Conservation (phyloP, 805 yeast genomes). For the Yamadazyma olivae region DNA sequence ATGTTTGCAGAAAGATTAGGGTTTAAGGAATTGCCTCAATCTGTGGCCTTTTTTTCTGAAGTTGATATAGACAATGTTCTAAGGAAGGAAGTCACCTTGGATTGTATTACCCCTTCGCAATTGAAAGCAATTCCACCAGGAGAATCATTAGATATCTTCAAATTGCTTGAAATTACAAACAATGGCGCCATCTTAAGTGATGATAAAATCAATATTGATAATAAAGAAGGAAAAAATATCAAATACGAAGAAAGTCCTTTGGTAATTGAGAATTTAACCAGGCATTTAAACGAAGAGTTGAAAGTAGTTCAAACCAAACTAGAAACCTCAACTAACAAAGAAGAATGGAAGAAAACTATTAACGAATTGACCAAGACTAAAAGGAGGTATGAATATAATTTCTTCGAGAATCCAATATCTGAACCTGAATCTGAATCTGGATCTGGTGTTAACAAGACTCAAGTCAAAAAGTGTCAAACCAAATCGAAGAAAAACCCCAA, state of each 20-base stretch:
- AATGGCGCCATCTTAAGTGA: slow-evolving; percentile 14
- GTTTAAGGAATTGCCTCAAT: slow-evolving; percentile 83
- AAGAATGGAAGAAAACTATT: slow-evolving; percentile 23
- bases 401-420: neutral
- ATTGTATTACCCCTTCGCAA: slow-evolving; percentile 89
- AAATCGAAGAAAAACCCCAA: neutral
- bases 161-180: slow-evolving; percentile 43
- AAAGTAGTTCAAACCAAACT: slow-evolving; percentile 22
- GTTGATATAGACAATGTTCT: slow-evolving; percentile 87
- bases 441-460: too few relatives aligned
- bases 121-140: slow-evolving; percentile 73
- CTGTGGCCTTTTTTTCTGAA: slow-evolving; percentile 92
- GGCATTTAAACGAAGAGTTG: slow-evolving; percentile 14
- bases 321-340: slow-evolving; percentile 23
- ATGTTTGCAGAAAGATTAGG: slow-evolving; percentile 93
- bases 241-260: slow-evolving; percentile 1
- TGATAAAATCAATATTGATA: neutral
- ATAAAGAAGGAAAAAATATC: neutral
- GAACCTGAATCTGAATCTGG: too few relatives aligned
- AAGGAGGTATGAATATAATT: slow-evolving; percentile 2
- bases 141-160: slow-evolving; percentile 61
- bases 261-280: slow-evolving; percentile 23
- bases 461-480: neutral
- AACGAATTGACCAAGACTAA: slow-evolving; percentile 13
- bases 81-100: slow-evolving; percentile 89